Conservation (phyloP, 2,329 filamentous ascomycete genomes). For the Cercospora canescens region DNA sequence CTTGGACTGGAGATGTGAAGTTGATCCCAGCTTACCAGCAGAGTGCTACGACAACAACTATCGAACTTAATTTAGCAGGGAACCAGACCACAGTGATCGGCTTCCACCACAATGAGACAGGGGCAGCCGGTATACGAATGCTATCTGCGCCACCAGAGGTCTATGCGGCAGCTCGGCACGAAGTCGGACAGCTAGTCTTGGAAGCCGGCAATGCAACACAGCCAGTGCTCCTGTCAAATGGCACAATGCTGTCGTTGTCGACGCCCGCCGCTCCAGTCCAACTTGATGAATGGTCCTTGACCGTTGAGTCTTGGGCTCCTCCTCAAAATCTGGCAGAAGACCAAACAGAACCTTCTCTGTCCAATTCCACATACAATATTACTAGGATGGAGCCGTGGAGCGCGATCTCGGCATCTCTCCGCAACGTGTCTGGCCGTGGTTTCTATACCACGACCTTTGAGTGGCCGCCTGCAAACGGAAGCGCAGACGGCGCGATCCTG, state of each 20-base stretch:
- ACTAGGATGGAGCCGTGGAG: constrained; percentile 39
- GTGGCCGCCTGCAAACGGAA: constrained; percentile 22
- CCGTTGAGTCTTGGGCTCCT: constrained; percentile 42
- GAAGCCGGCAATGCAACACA: constrained; percentile 10
- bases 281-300: constrained; percentile 40
- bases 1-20: constrained; percentile 44
- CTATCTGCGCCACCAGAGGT: constrained; percentile 13
- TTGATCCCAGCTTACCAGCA: constrained; percentile 38
- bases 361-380: constrained; percentile 37
- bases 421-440: constrained; percentile 37
- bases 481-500: constrained; percentile 30
- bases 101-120: constrained; percentile 32
- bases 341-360: constrained; percentile 16
- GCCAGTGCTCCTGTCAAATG: constrained; percentile 16
- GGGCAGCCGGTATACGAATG: neutral
- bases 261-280: constrained; percentile 6
- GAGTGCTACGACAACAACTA: constrained; percentile 30
- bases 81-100: constrained; percentile 45
- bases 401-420: constrained; percentile 31
- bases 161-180: constrained; percentile 3
- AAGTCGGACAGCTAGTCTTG: neutral
- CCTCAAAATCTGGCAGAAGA: constrained; percentile 34
- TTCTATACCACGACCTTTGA: constrained; percentile 38
- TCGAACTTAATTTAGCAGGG: constrained; percentile 40
- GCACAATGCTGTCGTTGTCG: constrained; percentile 22